Percentiles rank a stretch among this genome's conserved stretches.
These are phyloP conservation scores for Balansia obtecta DNA, from an alignment of 2,329 filamentous ascomycete species.

Conservation along the genomic window DNA sequence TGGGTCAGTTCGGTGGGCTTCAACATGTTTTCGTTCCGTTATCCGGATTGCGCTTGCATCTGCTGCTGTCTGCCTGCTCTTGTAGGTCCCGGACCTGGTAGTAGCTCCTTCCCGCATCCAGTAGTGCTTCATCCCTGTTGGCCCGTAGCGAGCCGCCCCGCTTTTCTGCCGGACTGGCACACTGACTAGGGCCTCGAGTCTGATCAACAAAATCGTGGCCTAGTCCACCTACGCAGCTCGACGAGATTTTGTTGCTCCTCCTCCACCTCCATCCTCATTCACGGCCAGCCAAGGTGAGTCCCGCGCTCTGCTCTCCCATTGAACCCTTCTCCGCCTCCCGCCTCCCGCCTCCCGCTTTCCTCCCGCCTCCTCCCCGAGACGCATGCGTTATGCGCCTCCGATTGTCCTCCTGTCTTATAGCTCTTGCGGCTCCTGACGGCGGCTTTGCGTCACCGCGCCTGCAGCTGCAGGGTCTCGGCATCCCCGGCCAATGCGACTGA, in stretches of 20 bases:
- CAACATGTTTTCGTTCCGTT: too few species aligned
- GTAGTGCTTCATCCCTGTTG: constrained; percentile 4
- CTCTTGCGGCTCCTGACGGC: background rate
- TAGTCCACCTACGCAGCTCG: constrained; percentile 13
- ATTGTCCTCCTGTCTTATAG: background rate
- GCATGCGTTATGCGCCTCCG: background rate
- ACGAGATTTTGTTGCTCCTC: constrained; percentile 8
- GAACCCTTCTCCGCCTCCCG: background rate
- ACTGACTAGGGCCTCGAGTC: constrained; percentile 6
- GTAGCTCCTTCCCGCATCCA: too few species aligned
- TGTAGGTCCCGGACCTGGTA: too few species aligned
- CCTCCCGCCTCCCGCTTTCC: too few species aligned
- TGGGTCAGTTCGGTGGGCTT: too few species aligned
- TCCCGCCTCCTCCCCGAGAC: background rate
- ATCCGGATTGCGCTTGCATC: too few species aligned
- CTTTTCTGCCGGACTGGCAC: constrained; percentile 7
- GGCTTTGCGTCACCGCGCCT: background rate
- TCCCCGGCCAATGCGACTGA: background rate
- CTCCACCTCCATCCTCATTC: constrained; percentile 9
- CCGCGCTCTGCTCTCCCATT: background rate
- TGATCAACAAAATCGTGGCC: constrained; percentile 14
- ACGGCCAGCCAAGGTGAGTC: constrained; percentile 9
- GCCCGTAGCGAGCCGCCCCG: constrained; percentile 12
- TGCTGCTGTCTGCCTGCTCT: too few species aligned
- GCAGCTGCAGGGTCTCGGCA: background rate